These are phyloP conservation scores for Citrullus colocynthis DNA, from an alignment of 306 rosid species.

Conservation along the genomic window DNA sequence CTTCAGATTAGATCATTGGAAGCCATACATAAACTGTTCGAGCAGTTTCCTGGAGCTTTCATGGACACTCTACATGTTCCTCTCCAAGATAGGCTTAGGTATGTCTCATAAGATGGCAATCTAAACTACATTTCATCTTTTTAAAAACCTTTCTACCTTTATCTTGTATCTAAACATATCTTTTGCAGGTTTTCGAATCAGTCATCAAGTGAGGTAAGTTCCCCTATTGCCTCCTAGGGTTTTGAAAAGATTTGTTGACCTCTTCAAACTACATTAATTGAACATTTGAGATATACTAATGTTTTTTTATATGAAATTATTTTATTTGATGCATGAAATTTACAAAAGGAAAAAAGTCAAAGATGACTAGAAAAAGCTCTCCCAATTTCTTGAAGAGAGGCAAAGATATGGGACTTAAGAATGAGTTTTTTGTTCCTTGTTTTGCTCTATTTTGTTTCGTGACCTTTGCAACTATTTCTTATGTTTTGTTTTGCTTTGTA, in stretches of 20 bases:
- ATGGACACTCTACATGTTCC: constrained; percentile 58
- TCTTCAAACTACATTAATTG: background rate
- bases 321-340: too few relatives aligned
- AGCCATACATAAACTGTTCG: constrained; percentile 68
- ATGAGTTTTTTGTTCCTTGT: too few relatives aligned
- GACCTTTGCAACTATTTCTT: too few relatives aligned
- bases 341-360: too few relatives aligned
- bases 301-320: too few relatives aligned
- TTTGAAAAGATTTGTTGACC: background rate
- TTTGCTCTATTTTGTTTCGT: too few relatives aligned
- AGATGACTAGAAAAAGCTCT: too few relatives aligned
- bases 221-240: background rate
- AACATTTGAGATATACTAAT: background rate
- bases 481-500: too few relatives aligned
- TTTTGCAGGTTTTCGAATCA: constrained; percentile 43
- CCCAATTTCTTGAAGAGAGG: too few relatives aligned
- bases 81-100: constrained; percentile 41
- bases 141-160: background rate
- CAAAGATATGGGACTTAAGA: too few relatives aligned
- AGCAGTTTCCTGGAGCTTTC: constrained; percentile 89
- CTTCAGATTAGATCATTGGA: constrained; percentile 90
- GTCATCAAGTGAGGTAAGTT: constrained; percentile 47
- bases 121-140: background rate
- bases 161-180: background rate
- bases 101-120: background rate